These are phyloP conservation scores for Rosa multiflora DNA, from an alignment of 306 rosid genomes.

Conservation along the genomic window DNA sequence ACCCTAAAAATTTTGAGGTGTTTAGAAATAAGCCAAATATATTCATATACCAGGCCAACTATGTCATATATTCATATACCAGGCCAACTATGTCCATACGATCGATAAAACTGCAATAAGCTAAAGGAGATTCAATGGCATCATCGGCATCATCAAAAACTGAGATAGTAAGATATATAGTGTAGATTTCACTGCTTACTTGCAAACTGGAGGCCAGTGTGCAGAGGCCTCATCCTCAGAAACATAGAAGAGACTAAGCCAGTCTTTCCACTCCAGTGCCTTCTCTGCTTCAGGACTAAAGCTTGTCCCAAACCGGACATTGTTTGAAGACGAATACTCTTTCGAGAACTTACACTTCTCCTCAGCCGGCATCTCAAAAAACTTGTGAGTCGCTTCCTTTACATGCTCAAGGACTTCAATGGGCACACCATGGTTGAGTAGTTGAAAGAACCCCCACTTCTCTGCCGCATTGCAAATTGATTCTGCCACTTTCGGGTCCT, in stretches of 20 bases:
- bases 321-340: constrained; percentile 34
- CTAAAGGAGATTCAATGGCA: too few species aligned
- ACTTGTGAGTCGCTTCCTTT: constrained; percentile 49
- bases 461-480: constrained; percentile 57
- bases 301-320: constrained; percentile 51
- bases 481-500: constrained; percentile 32
- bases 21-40: too few species aligned
- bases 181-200: constrained; percentile 20
- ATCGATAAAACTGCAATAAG: background rate
- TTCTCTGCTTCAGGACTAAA: constrained; percentile 52
- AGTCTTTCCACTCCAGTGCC: constrained; percentile 69
- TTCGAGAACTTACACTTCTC: constrained; percentile 45
- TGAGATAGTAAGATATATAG: background rate
- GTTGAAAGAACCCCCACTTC: constrained; percentile 64
- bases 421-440: constrained; percentile 60
- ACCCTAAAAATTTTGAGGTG: too few species aligned
- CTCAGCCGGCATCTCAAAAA: constrained; percentile 40
- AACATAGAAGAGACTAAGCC: constrained; percentile 51
- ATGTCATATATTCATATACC: too few species aligned
- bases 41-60: too few species aligned
- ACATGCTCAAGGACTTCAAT: constrained; percentile 37
- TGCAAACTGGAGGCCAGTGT: constrained; percentile 55
- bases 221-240: constrained; percentile 54
- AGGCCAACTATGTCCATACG: background rate
- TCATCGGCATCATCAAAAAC: background rate